Conservation (phyloP, 179 eudicot species). For the Beta macrorhiza region DNA sequence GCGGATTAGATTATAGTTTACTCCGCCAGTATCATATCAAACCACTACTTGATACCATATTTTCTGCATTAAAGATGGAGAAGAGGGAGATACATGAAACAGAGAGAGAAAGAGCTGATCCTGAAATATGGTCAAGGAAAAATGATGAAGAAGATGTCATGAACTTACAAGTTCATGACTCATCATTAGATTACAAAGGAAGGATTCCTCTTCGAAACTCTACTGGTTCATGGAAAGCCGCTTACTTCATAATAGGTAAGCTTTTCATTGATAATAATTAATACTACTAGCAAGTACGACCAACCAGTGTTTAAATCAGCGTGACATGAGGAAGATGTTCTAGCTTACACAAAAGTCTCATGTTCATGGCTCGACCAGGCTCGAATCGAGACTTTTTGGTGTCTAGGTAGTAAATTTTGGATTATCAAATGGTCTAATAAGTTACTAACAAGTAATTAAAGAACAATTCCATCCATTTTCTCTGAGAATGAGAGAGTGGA, state of each 20-base stretch:
- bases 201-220: conserved; percentile 52
- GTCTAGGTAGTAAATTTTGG: no score
- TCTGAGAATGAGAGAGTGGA: no score
- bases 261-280: no score
- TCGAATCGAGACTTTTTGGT: no score
- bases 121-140: not conserved
- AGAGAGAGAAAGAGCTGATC: not conserved
- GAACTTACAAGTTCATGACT: conserved; percentile 36
- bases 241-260: conserved; percentile 75
- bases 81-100: not conserved
- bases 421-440: no score
- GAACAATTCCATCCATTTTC: no score
- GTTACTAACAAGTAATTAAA: no score
- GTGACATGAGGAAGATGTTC: no score
- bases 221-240: conserved; percentile 81
- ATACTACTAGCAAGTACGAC: no score
- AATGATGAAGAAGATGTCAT: not conserved
- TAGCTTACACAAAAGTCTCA: no score
- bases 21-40: not conserved
- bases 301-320: no score
- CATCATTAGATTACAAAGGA: conserved; percentile 69
- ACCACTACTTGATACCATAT: not conserved
- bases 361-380: no score
- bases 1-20: not conserved
- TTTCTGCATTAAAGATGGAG: not conserved